These are phyloP conservation scores for Boletales sp. DNA, from an alignment of 768 basidiomycete genomes.

Conservation along the genomic window DNA sequence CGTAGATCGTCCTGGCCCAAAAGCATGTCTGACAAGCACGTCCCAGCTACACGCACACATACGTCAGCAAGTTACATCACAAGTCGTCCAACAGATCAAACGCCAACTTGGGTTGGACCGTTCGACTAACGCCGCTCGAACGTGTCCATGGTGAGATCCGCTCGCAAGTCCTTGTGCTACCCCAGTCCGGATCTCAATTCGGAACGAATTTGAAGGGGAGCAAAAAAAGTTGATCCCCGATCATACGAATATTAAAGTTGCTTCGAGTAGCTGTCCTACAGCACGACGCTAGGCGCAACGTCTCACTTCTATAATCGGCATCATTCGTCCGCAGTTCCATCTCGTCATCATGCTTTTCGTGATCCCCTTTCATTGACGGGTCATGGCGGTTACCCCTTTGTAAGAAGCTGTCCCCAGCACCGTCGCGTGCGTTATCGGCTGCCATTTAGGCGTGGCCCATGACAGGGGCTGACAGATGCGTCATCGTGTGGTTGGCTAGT, in stretches of 20 bases:
- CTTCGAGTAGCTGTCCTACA: constrained; percentile 3
- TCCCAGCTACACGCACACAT: too few relatives aligned
- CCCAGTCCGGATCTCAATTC: constrained; percentile 22
- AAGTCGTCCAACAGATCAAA: constrained; percentile 16
- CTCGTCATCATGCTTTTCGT: neutral
- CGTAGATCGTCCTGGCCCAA: too few relatives aligned
- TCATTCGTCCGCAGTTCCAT: constrained; percentile 10
- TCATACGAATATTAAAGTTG: constrained; percentile 6
- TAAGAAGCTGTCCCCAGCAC: neutral
- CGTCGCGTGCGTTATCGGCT: constrained; percentile 16
- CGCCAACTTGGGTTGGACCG: neutral
- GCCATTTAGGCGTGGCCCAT: constrained; percentile 7
- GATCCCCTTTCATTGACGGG: too few relatives aligned
- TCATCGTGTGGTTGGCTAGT: constrained; percentile 5
- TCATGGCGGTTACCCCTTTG: constrained; percentile 14
- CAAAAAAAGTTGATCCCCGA: constrained; percentile 20
- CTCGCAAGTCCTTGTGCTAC: constrained; percentile 16
- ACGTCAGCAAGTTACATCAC: constrained; percentile 6
- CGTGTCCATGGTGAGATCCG: constrained; percentile 23
- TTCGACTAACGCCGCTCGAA: constrained; percentile 18
- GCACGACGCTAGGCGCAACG: constrained; percentile 4
- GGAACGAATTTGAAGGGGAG: constrained; percentile 4
- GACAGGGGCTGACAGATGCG: constrained; percentile 13
- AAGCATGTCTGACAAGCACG: too few relatives aligned
- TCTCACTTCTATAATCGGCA: constrained; percentile 14